These are phyloP conservation scores for Porcisia deanei DNA, from an alignment of 208 protist genomes.

Conservation along the genomic window DNA sequence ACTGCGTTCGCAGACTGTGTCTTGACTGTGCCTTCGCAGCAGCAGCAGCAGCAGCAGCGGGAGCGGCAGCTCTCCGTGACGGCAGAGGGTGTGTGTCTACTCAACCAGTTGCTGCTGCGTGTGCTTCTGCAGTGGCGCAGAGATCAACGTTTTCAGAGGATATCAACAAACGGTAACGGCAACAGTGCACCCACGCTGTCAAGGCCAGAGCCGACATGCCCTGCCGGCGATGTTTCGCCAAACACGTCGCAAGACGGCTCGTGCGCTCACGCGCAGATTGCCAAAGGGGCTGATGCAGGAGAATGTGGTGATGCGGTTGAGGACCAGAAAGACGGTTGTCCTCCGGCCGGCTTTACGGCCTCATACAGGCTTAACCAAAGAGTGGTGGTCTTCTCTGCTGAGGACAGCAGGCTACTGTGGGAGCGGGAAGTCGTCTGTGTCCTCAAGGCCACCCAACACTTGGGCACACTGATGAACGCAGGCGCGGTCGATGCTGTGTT, in stretches of 20 bases:
- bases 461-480: slow-evolving; percentile 4
- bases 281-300: neutral
- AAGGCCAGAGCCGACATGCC: neutral
- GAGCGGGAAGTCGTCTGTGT: slow-evolving; percentile 21
- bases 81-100: slow-evolving; percentile 19
- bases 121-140: slow-evolving; percentile 27
- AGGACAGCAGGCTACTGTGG: slow-evolving; percentile 16
- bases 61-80: neutral
- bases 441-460: slow-evolving; percentile 18
- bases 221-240: neutral
- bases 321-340: neutral
- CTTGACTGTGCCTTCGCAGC: neutral
- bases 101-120: slow-evolving; percentile 25
- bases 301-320: neutral
- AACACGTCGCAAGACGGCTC: neutral
- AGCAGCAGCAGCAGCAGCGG: neutral
- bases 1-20: neutral
- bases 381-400: neutral
- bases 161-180: neutral
- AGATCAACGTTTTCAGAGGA: neutral
- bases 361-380: neutral
- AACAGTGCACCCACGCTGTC: neutral
- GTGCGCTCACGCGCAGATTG: too few relatives aligned
- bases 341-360: neutral
- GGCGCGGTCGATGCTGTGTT: neutral